A percentile compares a stretch with the other conserved stretches of the same genome.
These are phyloP conservation scores for Kuraishia capsulata DNA, from an alignment of 805 yeast genomes.

Conservation along the genomic window DNA sequence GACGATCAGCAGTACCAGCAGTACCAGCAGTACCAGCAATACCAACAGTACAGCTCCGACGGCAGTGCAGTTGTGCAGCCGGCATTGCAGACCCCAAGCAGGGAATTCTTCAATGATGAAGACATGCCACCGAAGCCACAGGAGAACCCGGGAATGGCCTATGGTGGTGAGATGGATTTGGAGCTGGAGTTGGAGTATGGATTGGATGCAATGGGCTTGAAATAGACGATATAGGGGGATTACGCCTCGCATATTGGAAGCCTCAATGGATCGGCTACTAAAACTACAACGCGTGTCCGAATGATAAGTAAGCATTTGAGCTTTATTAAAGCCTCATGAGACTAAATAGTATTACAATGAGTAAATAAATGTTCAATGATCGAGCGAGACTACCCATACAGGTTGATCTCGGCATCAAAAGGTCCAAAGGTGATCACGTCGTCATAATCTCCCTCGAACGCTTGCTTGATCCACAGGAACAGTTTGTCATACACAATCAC, in stretches of 20 bases:
- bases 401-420: background rate
- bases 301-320: no score
- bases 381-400: background rate
- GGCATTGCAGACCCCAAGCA: constrained; percentile 35
- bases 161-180: constrained; percentile 29
- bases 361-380: no score
- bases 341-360: no score
- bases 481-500: constrained; percentile 62
- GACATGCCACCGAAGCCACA: constrained; percentile 58
- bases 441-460: constrained; percentile 43
- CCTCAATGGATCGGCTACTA: no score
- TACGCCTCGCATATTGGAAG: no score
- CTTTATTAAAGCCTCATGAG: no score
- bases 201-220: constrained; percentile 41
- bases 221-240: background rate
- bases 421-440: constrained; percentile 1
- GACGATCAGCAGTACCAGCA: constrained; percentile 11
- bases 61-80: constrained; percentile 16
- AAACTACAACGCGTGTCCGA: no score
- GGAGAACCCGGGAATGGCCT: constrained; percentile 24
- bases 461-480: constrained; percentile 53
- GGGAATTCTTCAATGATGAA: constrained; percentile 23
- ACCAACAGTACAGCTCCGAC: constrained; percentile 15
- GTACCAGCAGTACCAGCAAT: constrained; percentile 13
- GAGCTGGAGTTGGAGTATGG: constrained; percentile 66